Evolutionary conservation across 129 eudicot genomes (phyloP).

Genomic region (Lonicera japonica): DNA sequence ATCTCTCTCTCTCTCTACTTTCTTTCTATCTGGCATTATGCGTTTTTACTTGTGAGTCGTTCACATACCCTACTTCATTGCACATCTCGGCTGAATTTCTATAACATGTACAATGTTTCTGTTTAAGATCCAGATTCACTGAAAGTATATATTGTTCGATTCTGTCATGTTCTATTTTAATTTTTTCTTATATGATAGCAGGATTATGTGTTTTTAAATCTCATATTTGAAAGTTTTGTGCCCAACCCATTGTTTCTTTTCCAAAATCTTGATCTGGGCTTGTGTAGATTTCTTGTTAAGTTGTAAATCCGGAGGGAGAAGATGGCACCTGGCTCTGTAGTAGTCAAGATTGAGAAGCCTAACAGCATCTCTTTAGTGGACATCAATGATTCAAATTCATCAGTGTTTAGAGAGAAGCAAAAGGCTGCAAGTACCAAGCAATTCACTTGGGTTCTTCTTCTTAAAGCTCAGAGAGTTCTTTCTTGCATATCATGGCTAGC

Average conservation of each 20-base stretch:
- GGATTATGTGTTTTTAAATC: not conserved
- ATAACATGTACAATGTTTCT: not conserved
- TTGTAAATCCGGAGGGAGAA: too few relatives aligned
- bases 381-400: conserved; percentile 33
- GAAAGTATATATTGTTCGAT: not conserved
- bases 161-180: too few relatives aligned
- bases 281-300: conserved; percentile 4
- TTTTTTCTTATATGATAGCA: not conserved
- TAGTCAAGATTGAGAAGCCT: conserved; percentile 41
- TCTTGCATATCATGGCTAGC: conserved; percentile 58
- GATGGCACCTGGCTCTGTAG: conserved; percentile 55
- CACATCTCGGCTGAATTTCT: conserved; percentile 4
- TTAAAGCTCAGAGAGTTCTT: conserved; percentile 56
- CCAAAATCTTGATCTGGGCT: conserved; percentile 21
- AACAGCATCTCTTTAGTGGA: conserved; percentile 45
- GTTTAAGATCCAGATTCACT: conserved; percentile 27
- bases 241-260: conserved; percentile 4
- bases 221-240: not conserved
- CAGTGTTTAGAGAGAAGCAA: conserved; percentile 48
- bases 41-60: conserved; percentile 3
- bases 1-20: conserved; percentile 10
- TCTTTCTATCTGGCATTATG: not conserved
- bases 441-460: conserved; percentile 59
- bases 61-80: not conserved
- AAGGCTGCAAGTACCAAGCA: conserved; percentile 69